phyloP scores from a whole-genome alignment of 2,329 filamentous ascomycete genomes.

The Whalleya microplaca region DNA sequence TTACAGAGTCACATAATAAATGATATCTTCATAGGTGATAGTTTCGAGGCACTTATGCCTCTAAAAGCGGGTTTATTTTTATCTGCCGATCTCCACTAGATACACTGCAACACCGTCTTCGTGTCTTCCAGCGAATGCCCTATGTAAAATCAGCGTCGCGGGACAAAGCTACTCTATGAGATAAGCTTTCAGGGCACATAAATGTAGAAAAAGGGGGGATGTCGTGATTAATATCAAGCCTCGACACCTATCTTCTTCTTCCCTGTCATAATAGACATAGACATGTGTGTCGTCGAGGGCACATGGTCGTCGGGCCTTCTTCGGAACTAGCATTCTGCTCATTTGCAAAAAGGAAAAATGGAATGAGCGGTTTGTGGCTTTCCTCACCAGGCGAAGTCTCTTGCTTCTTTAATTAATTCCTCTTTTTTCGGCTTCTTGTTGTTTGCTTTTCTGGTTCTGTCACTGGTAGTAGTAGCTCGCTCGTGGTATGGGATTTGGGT shows the following conservation, averaged over 20 bases:
- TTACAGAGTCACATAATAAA: background rate
- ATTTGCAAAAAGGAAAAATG: background rate
- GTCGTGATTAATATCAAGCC: background rate
- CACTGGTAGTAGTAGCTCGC: background rate
- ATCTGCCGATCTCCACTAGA: conserved; percentile 38
- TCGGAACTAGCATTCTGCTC: background rate
- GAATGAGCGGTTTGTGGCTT: background rate
- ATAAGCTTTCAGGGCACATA: background rate
- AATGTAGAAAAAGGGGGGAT: background rate
- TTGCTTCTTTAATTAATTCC: background rate
- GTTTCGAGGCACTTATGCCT: conserved; percentile 40
- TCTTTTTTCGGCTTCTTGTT: background rate
- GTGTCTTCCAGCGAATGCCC: background rate
- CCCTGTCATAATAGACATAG: background rate
- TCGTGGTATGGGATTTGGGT: background rate
- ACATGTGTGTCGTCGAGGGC: background rate
- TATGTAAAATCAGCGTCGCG: conserved; percentile 19
- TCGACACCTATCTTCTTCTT: background rate
- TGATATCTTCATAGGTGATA: background rate
- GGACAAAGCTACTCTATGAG: conserved; percentile 5
- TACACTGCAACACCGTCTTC: conserved; percentile 30
- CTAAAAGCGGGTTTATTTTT: conserved; percentile 41
- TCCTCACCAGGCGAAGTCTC: background rate
- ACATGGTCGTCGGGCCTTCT: background rate
- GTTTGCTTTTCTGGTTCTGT: background rate